These are phyloP conservation scores for Echites panduratus DNA, from an alignment of 257 asterid genomes.

Conservation along the genomic window DNA sequence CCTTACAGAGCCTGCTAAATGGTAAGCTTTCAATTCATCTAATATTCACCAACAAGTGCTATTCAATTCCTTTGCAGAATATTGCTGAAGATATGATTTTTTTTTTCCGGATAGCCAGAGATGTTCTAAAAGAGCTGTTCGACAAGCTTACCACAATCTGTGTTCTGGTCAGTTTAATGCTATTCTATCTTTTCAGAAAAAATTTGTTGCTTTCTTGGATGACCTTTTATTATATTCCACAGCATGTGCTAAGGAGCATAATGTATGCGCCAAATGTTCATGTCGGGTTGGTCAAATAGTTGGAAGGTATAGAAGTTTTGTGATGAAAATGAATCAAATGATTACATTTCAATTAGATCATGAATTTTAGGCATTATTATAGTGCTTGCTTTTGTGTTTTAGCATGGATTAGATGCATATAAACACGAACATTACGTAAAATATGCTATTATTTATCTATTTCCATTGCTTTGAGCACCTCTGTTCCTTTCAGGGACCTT, in stretches of 20 bases:
- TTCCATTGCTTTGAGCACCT: not conserved
- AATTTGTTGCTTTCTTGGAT: not conserved
- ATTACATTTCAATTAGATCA: not conserved
- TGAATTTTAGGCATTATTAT: not conserved
- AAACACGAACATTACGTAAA: not conserved
- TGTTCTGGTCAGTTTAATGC: constrained; percentile 57
- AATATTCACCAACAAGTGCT: not conserved
- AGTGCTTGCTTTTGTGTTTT: not conserved
- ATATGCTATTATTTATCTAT: not conserved
- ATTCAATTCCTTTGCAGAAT: not conserved
- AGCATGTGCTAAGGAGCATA: constrained; percentile 93
- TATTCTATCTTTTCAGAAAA: not conserved
- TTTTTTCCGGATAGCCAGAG: constrained; percentile 41
- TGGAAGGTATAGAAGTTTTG: constrained; percentile 50
- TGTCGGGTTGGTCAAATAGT: constrained; percentile 55
- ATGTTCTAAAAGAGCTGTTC: constrained; percentile 91
- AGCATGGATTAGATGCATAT: not conserved
- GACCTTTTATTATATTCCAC: constrained; percentile 14
- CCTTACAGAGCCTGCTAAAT: constrained; percentile 76
- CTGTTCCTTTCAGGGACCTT: constrained; percentile 47
- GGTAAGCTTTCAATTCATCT: constrained; percentile 32
- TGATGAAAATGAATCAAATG: not conserved
- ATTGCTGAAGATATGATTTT: not conserved
- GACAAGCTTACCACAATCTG: constrained; percentile 89
- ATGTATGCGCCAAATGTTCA: constrained; percentile 80